Conservation (phyloP, 2,329 filamentous ascomycete species). For the Trichoderma semiorbis region DNA sequence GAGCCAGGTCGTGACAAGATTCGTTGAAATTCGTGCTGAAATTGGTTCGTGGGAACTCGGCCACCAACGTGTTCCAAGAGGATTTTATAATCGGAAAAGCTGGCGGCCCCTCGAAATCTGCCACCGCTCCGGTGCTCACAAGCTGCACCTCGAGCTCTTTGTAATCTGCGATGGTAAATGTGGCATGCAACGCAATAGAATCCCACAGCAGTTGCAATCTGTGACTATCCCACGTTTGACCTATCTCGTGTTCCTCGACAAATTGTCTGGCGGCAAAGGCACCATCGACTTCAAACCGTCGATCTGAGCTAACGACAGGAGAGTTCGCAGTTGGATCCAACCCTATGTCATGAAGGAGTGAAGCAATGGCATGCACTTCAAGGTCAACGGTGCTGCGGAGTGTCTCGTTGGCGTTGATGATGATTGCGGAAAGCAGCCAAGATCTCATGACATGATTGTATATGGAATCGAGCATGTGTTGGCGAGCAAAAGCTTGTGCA, state of each 20-base stretch:
- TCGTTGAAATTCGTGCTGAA: background rate
- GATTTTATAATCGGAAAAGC: background rate
- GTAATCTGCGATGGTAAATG: background rate
- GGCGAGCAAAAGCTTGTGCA: background rate
- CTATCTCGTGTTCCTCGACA: background rate
- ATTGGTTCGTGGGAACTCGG: background rate
- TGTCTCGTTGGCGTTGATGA: background rate
- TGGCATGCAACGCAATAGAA: background rate
- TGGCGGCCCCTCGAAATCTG: background rate
- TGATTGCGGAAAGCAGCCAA: background rate
- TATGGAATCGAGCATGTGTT: background rate
- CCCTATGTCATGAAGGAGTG: background rate
- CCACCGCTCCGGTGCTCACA: background rate
- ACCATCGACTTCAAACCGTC: background rate
- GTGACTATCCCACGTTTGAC: background rate
- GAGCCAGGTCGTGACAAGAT: too few species aligned
- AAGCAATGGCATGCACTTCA: background rate
- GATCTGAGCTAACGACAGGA: background rate
- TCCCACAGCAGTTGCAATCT: background rate
- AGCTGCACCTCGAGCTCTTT: background rate
- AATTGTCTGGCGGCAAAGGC: background rate
- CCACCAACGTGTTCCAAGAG: background rate
- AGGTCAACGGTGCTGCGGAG: background rate
- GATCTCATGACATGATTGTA: background rate
- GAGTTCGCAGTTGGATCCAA: background rate